Base-by-base conservation (phyloP, 129 eudicot species). In the Pseudognaphalium luteoalbum region DNA sequence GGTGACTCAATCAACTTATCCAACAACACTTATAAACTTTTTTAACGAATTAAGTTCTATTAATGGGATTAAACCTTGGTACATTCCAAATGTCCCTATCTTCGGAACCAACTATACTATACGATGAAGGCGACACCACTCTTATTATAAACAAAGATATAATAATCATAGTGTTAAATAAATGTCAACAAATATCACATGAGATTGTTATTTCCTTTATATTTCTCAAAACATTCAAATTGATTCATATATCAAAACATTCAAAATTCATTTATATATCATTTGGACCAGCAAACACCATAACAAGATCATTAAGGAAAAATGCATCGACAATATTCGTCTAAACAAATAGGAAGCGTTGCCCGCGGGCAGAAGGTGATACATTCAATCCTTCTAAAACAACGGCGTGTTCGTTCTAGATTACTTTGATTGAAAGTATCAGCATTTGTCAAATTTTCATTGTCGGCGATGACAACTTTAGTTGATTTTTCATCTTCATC, bases 271-370 rank as follows among this genome's bases (percentile, higher is more conserved):
- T 16, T n/a, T n/a, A 56, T 41, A 35, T 41, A 35, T 68, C 75
- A 35, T 34, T 29, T 30, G 19, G 5, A 50, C 54, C 10, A 61
- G 7, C 60, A 60, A 60, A 39, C 39, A 11, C 22, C 5, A 14
- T 50, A 62, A 37, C 34, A 77, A 15, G n/a, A 34, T 50, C 19
- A 17, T 66, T 76, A 57, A n/a, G 17, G 25, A 8, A 17, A 52
- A 37, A 78, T 34, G 41, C 82, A 78, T 70, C 71, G 37, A 9
- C 81, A 78, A 69, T 25, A 57, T 70, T 69, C 44, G 4, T 62
- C 81, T 32, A 78, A 32, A 61, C 81, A 78, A 2, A 42, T 16
- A 4, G 81, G 70, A 60, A 78, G 2, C 52, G 69, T 58, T 29
- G 25, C 34, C 7, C 19, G 76, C 32, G 81, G 81, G 64, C 81